These are phyloP conservation scores for Rhodotorula sp. DNA, from an alignment of 1,284 basidiomycete genomes.

Conservation along the genomic window DNA sequence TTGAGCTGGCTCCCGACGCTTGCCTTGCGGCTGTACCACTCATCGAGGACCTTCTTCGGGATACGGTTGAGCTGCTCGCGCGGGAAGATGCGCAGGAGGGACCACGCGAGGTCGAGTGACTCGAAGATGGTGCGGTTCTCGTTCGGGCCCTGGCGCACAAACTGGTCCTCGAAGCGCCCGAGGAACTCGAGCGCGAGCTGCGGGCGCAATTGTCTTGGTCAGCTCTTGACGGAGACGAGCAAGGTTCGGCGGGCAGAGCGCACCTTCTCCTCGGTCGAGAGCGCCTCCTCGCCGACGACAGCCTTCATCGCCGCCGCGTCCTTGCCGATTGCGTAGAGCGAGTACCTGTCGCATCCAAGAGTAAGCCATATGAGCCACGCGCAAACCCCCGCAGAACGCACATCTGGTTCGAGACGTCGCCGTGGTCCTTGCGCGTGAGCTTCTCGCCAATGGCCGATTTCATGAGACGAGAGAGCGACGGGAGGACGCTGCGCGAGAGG, in stretches of 20 bases:
- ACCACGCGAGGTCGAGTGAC: conserved; percentile 96
- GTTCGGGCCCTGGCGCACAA: conserved; percentile 92
- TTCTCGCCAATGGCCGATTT: conserved; percentile 99
- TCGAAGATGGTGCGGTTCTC: conserved; percentile 97
- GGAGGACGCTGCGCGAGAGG: conserved; percentile 64
- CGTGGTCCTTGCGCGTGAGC: conserved; percentile 95
- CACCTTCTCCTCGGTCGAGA: conserved; percentile 84
- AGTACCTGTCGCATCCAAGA: not conserved
- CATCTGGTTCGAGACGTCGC: conserved; percentile 98
- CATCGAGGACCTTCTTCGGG: conserved; percentile 67
- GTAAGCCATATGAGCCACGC: conserved; percentile 25
- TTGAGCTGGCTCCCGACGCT: conserved; percentile 38
- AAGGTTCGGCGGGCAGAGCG: not conserved
- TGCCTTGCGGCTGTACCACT: conserved; percentile 78
- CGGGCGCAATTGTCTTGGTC: not conserved
- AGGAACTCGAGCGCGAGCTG: conserved; percentile 83
- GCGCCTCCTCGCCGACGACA: conserved; percentile 96
- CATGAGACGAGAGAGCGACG: conserved; percentile 98
- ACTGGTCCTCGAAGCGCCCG: conserved; percentile 87
- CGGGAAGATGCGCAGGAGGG: conserved; percentile 94
- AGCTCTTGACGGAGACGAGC: not conserved
- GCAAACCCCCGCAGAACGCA: conserved; percentile 52
- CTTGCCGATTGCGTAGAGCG: conserved; percentile 83
- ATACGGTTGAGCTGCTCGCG: conserved; percentile 59
- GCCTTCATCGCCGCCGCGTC: conserved; percentile 99